Evolutionary conservation across 306 rosid genomes (phyloP), one percentile per base, ranked within the genome.

Genomic region (Myrica gale): DNA sequence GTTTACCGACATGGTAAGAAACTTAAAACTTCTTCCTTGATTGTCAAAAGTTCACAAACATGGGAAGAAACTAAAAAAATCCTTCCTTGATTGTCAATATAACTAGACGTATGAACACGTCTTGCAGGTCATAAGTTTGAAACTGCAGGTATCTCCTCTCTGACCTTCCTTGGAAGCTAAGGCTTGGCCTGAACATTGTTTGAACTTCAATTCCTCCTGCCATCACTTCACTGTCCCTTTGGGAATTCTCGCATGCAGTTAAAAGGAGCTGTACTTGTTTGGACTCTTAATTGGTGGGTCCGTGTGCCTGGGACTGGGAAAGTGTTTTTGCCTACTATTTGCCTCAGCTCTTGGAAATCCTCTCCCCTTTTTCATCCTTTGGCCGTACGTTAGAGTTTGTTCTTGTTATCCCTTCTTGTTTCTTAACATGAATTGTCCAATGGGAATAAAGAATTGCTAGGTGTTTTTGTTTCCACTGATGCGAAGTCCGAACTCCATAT

Each of bases 1-100:
- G 76, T 65, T 68, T 48, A 45, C 20, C 45, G 23, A 69, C 21
- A 46, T 61, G 73, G 79, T 56, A 77, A 71, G 79, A 78, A 50
- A 26, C 55, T 56, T 20, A 32, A 4, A 72, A 56, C 37, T 65
- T 10, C 55, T 70, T 74, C 75, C 45, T 4, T 32, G 21, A 41
- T 41, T 65, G 9, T 16, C 26, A 65, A 2, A 32, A 91, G 76
- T 65, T 68, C 44, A 45, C 20, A 50, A 37, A 69, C 21, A 46
- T 61, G 73, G 79, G 52, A 77, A 71, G 79, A 78, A 50, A 26
- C 55, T 56, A 16, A 20, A 42, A 32, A 4, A 72, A 56, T 65
- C 10, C 55, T 70, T 74, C 75, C 45, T 4, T 32, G 21, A 41
- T 17, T 65, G 1, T 16, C 26, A 65, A 15, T 42, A 5, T 21